A percentile compares a stretch with the other conserved stretches of the same genome.
These are phyloP conservation scores for Candida dajiaensis DNA, from an alignment of 805 yeast species.

Conservation along the genomic window DNA sequence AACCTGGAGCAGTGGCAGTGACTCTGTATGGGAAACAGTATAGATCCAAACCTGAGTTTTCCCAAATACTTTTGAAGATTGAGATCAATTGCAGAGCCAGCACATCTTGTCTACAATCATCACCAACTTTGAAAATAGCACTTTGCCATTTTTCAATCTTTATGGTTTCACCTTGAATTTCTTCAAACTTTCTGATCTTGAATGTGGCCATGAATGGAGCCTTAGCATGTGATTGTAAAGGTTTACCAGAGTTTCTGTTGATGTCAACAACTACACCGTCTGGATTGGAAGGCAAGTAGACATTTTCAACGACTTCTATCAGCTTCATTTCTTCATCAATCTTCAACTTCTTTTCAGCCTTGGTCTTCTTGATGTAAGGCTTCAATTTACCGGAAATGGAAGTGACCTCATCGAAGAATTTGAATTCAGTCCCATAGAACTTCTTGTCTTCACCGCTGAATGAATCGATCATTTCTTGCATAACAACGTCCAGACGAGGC, in stretches of 20 bases:
- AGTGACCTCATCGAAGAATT: slow-evolving; percentile 87
- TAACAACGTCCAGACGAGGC: slow-evolving; percentile 74
- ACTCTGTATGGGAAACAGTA: slow-evolving; percentile 92
- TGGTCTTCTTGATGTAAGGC: slow-evolving; percentile 89
- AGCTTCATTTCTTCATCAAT: slow-evolving; percentile 93
- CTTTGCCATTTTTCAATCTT: slow-evolving; percentile 76
- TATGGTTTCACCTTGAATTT: slow-evolving; percentile 32
- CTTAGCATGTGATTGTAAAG: slow-evolving; percentile 96
- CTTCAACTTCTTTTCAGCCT: slow-evolving; percentile 92
- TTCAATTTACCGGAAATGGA: slow-evolving; percentile 90
- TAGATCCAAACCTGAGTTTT: slow-evolving; percentile 78
- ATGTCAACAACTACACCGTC: slow-evolving; percentile 92
- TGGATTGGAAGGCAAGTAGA: slow-evolving; percentile 92
- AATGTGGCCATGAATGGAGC: slow-evolving; percentile 98
- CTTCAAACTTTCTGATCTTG: slow-evolving; percentile 60
- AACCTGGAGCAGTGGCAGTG: slow-evolving; percentile 98
- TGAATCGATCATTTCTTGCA: slow-evolving; percentile 52
- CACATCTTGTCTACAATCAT: slow-evolving; percentile 97
- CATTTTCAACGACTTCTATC: slow-evolving; percentile 71
- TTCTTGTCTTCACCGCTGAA: slow-evolving; percentile 55
- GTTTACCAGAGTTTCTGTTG: slow-evolving; percentile 86
- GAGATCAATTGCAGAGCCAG: slow-evolving; percentile 88
- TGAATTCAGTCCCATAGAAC: slow-evolving; percentile 79
- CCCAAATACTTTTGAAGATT: slow-evolving; percentile 88
- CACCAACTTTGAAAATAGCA: slow-evolving; percentile 98